Evolutionary conservation across 129 eudicot genomes (phyloP).

Genomic region (Saussurea involucrata): DNA sequence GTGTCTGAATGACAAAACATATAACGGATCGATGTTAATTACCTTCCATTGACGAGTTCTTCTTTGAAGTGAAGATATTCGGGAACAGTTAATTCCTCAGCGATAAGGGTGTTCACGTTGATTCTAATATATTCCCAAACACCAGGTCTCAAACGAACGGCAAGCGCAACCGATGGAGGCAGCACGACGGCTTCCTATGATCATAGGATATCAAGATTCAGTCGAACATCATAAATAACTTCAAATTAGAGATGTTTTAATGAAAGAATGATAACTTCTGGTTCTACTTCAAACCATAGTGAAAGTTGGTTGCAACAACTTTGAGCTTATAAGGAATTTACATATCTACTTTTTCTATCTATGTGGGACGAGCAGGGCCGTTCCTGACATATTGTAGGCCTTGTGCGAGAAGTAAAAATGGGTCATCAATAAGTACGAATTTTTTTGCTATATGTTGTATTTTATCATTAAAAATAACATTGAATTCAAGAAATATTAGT

Average conservation of each 20-base stretch:
- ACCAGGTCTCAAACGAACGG: constrained; percentile 85
- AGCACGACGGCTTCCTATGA: constrained; percentile 75
- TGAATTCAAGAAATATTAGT: too few species aligned
- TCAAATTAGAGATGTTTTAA: background rate
- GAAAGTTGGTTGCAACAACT: too few species aligned
- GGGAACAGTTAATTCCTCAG: constrained; percentile 63
- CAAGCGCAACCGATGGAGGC: constrained; percentile 90
- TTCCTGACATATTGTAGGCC: too few species aligned
- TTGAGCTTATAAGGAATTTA: too few species aligned
- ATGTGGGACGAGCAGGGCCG: too few species aligned
- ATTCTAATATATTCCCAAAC: constrained; percentile 92
- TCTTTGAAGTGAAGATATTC: constrained; percentile 79
- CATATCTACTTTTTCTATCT: too few species aligned
- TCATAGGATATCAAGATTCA: background rate
- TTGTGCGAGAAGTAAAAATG: too few species aligned
- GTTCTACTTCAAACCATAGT: background rate
- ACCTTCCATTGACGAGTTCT: constrained; percentile 73
- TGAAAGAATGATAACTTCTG: background rate
- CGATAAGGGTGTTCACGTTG: constrained; percentile 48
- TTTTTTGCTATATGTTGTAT: too few species aligned
- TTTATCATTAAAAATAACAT: too few species aligned
- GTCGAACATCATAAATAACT: background rate
- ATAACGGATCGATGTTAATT: constrained; percentile 16
- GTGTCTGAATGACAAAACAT: background rate
- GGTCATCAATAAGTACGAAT: too few species aligned